phyloP scores from a whole-genome alignment of 2,329 filamentous ascomycete genomes.

The Tolypocladium endophyticum region DNA sequence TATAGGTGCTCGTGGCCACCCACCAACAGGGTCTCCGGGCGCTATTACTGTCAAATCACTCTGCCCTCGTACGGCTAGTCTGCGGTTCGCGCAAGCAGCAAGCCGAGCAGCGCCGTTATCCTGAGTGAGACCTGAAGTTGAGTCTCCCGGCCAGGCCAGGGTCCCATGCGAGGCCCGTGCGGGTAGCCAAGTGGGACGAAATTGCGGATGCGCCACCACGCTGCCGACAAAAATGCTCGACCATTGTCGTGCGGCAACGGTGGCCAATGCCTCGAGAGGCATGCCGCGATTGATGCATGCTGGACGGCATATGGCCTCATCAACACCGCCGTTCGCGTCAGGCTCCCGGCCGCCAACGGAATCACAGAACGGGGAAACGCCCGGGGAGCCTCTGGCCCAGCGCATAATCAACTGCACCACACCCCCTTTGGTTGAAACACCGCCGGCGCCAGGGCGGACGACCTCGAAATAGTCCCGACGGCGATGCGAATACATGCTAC shows the following conservation, averaged over 20 bases:
- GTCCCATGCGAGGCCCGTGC: slow-evolving; percentile 6
- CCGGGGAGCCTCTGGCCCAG: neutral
- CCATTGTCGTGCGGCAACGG: neutral
- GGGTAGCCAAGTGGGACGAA: slow-evolving; percentile 15
- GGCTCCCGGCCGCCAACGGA: neutral
- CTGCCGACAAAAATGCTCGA: slow-evolving; percentile 2
- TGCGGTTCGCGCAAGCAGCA: neutral
- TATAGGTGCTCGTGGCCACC: neutral
- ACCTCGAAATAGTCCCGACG: neutral
- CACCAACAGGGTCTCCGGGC: neutral
- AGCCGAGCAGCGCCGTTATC: slow-evolving; percentile 1
- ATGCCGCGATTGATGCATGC: neutral
- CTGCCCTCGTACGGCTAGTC: neutral
- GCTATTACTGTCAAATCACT: neutral
- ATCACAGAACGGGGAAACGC: neutral
- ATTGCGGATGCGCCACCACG: slow-evolving; percentile 10
- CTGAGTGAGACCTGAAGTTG: neutral
- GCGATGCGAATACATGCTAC: neutral
- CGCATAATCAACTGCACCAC: neutral
- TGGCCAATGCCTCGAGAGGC: too few relatives aligned
- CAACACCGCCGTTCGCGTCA: neutral
- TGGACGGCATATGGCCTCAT: neutral
- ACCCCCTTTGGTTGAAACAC: neutral
- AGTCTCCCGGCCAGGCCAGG: neutral
- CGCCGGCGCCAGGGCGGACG: neutral